phyloP scores from a whole-genome alignment of 2,329 filamentous ascomycete species.

The Coniochaeta sp. region DNA sequence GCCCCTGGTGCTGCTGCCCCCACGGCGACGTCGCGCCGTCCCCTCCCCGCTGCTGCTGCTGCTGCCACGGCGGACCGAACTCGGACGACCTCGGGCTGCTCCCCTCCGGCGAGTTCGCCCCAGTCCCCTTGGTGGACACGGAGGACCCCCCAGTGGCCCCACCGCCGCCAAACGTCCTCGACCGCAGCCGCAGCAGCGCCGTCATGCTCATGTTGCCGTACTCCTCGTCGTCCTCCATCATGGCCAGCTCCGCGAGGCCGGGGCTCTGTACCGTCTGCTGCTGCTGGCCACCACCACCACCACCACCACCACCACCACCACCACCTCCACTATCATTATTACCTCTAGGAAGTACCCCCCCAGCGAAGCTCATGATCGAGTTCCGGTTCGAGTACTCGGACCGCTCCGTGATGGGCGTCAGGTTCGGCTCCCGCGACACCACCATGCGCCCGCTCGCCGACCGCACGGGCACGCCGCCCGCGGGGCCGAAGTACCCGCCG shows the following conservation, averaged over 20 bases:
- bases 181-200: conserved; percentile 64
- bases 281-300: too few species aligned
- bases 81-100: conserved; percentile 42
- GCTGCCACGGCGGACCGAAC: conserved; percentile 21
- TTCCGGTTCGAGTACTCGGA: conserved; percentile 96
- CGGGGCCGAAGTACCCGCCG: conserved; percentile 83
- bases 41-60: too few species aligned
- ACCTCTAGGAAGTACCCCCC: too few species aligned
- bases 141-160: too few species aligned
- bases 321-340: too few species aligned
- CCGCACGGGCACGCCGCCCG: conserved; percentile 51
- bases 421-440: conserved; percentile 75
- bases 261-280: conserved; percentile 61
- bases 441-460: conserved; percentile 66
- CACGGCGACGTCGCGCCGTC: conserved; percentile 39
- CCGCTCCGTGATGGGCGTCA: conserved; percentile 93
- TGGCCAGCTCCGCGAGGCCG: conserved; percentile 69
- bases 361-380: conserved; percentile 68
- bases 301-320: too few species aligned
- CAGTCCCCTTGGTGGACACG: conserved; percentile 68
- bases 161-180: conserved; percentile 76
- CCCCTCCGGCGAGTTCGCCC: conserved; percentile 52
- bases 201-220: conserved; percentile 65
- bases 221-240: conserved; percentile 53
- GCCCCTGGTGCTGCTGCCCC: conserved; percentile 17